Evolutionary conservation across 2,329 filamentous ascomycete species (phyloP), one percentile per base, ranked within the genome.

Genomic region (Aureobasidium sp.): DNA sequence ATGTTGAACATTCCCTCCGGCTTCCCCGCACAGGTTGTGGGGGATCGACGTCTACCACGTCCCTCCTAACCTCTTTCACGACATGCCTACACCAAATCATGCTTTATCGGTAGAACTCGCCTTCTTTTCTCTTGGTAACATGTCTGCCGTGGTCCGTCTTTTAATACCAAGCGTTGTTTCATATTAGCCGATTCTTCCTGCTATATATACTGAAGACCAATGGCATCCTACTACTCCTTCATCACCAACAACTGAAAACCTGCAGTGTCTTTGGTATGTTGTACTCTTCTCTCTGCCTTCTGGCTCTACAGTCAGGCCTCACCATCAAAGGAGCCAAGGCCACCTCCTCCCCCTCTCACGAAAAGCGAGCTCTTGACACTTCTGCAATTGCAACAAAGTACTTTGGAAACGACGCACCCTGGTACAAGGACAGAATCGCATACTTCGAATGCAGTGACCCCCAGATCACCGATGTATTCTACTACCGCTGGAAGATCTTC

Each of bases 401-500:
- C 64, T 76, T 73, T 57, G 71, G 73, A 51, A 75, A 75, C 31
- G 74, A 75, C 63, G 68, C 72, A 21, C 69, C 73, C 1, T 76
- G 74, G 74, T 76, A 74, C 50, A 66, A 67, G 8, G 64, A 71
- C 33, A 69, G 71, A 13, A 74, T 75, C 6, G 73, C 74, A 1
- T 71, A 72, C 57, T 76, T 75, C 61, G 72, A 75, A 53, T 71
- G 71, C 19, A 74, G 71, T 51, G 72, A 75, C 57, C 47, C 66
- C 1, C 63, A 71, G 10, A 70, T 76, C 17, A 73, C 71, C 1
- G 72, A 76, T 19, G 75, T 77, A 10, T 77, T 77, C 65, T 77
- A 78, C 66, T 77, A 77, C 62, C 74, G 75, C 33, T 77, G 74
- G 75, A 71, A 69, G 27, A 69, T 77, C 27, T 78, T 75, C 66